Percentiles rank a stretch among this genome's conserved stretches.
These are phyloP conservation scores for Fusarium proliferatum DNA, from an alignment of 2,329 filamentous ascomycete species.

Conservation along the genomic window DNA sequence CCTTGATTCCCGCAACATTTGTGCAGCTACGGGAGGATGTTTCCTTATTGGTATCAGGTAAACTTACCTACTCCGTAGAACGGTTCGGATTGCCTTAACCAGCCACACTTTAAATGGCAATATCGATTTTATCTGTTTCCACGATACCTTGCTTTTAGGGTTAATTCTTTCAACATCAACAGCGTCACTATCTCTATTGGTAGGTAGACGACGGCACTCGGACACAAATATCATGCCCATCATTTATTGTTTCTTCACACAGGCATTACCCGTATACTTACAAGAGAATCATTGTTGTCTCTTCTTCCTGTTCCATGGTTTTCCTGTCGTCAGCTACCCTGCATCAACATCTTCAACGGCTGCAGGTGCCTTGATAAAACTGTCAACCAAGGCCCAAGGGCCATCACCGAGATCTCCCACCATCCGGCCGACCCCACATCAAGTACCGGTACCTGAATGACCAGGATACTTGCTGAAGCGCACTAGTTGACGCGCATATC, in stretches of 20 bases:
- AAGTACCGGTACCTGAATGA: conserved; percentile 44
- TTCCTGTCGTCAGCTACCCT: conserved; percentile 21
- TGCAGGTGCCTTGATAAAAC: conserved; percentile 30
- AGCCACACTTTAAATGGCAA: conserved; percentile 3
- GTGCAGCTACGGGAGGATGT: not conserved
- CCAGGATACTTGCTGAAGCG: conserved; percentile 43
- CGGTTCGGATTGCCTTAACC: too few species aligned
- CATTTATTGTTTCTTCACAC: not conserved
- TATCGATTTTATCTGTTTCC: not conserved
- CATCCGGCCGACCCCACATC: conserved; percentile 31
- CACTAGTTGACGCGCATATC: conserved; percentile 48
- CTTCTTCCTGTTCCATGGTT: not conserved
- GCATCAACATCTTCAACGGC: conserved; percentile 26
- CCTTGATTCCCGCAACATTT: not conserved
- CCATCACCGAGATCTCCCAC: conserved; percentile 42
- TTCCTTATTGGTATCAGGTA: not conserved
- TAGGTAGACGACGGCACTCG: not conserved
- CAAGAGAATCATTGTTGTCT: not conserved
- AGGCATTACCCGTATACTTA: not conserved
- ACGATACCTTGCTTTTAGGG: not conserved
- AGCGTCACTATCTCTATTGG: not conserved
- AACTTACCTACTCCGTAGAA: not conserved
- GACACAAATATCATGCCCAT: not conserved
- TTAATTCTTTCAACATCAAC: not conserved
- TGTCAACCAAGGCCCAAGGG: conserved; percentile 24